Percentiles rank a stretch among this genome's conserved stretches.
phyloP scores from a whole-genome alignment of 352 stramenopile genomes.

The Globisporangium camurandrum region DNA sequence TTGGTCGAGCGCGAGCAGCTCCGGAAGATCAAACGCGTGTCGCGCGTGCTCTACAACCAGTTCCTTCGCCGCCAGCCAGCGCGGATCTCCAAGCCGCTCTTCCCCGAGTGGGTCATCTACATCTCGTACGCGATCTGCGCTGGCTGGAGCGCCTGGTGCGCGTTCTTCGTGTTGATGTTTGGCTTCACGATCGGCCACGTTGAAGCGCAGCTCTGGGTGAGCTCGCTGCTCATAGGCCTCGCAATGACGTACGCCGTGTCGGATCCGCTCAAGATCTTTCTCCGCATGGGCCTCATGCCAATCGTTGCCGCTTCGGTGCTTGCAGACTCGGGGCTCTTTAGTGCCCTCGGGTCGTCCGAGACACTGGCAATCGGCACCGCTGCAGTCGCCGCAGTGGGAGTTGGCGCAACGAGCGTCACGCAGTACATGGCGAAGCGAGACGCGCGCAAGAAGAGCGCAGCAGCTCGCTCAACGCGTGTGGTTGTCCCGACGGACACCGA shows the following conservation, averaged over 20 bases:
- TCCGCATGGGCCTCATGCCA: constrained; percentile 63
- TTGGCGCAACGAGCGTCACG: constrained; percentile 37
- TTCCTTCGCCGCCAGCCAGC: constrained; percentile 51
- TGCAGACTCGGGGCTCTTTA: constrained; percentile 46
- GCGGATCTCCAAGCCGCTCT: constrained; percentile 40
- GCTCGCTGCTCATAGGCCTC: constrained; percentile 43
- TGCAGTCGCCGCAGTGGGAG: constrained; percentile 31
- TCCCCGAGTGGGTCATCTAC: constrained; percentile 71
- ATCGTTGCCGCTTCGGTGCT: constrained; percentile 49
- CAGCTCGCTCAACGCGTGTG: constrained; percentile 23
- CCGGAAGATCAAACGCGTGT: constrained; percentile 50
- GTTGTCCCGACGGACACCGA: constrained; percentile 19
- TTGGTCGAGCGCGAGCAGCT: constrained; percentile 52
- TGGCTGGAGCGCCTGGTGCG: constrained; percentile 41
- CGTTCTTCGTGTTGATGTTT: constrained; percentile 70
- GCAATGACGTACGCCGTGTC: constrained; percentile 53
- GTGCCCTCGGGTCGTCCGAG: constrained; percentile 34
- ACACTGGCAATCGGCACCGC: constrained; percentile 34
- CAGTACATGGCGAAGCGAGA: constrained; percentile 35
- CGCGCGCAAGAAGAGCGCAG: constrained; percentile 8
- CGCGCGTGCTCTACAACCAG: constrained; percentile 63
- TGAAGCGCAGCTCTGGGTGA: constrained; percentile 58
- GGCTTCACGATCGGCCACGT: constrained; percentile 49
- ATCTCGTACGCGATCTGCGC: constrained; percentile 56
- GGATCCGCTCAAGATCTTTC: constrained; percentile 64